A percentile compares a stretch with the other conserved stretches of the same genome.
These are phyloP conservation scores for Syzygium aromaticum DNA, from an alignment of 345 rosid species.

Conservation along the genomic window DNA sequence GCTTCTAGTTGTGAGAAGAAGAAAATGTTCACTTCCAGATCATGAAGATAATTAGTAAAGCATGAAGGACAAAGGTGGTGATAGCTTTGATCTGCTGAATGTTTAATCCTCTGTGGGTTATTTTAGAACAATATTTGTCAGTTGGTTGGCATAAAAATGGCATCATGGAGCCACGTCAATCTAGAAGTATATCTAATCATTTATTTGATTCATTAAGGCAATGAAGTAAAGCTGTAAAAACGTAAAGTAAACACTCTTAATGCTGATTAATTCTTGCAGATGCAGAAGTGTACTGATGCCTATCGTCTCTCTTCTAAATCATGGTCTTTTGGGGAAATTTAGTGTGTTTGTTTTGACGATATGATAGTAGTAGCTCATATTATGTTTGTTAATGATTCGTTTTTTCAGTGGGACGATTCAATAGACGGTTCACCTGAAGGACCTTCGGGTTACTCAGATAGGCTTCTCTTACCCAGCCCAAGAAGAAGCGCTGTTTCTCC, in stretches of 20 bases:
- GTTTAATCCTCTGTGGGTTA: not conserved
- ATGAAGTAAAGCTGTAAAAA: not conserved
- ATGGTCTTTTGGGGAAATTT: not conserved
- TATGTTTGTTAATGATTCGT: not conserved
- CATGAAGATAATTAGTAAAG: no score
- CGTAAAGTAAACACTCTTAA: not conserved
- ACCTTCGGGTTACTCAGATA: not conserved
- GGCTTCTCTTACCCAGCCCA: no score
- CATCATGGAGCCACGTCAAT: not conserved
- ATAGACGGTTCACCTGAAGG: conserved; percentile 22
- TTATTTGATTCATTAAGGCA: not conserved
- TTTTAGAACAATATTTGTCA: not conserved
- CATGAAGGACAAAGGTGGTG: not conserved
- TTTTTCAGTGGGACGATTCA: conserved; percentile 35
- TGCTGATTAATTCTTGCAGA: not conserved
- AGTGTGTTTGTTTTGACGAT: not conserved
- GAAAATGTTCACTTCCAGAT: no score
- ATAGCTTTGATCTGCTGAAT: not conserved
- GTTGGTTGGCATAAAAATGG: not conserved
- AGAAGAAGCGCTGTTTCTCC: no score
- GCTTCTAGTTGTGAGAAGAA: not conserved
- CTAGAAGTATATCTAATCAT: not conserved
- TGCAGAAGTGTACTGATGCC: not conserved
- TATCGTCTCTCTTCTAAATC: not conserved
- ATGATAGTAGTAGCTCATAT: not conserved